Percentiles rank a stretch among this genome's conserved stretches.
Evolutionary conservation across 495 filamentous ascomycete genomes (phyloP).

Genomic region (Rhypophila decipiens): DNA sequence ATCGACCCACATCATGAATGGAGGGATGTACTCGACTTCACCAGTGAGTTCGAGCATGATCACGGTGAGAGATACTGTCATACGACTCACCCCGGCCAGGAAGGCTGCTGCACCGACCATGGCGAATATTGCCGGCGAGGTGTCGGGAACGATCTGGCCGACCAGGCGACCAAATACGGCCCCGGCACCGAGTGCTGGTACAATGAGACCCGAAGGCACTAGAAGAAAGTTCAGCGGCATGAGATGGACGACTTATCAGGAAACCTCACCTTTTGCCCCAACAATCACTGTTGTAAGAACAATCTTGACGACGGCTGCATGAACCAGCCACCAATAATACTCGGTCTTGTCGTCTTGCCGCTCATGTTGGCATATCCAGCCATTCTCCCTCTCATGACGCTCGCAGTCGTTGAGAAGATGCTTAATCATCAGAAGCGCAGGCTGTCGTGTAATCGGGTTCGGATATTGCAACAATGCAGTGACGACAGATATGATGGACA

Average conservation of each 20-base stretch:
- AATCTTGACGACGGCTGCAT: conserved; percentile 48
- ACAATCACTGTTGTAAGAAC: conserved; percentile 50
- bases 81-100: conserved; percentile 50
- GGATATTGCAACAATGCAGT: conserved; percentile 51
- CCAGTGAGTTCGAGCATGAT: conserved; percentile 54
- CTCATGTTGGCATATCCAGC: conserved; percentile 48
- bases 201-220: conserved; percentile 54
- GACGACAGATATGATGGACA: conserved; percentile 45
- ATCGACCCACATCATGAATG: conserved; percentile 43
- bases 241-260: no score
- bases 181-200: conserved; percentile 51
- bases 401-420: conserved; percentile 49
- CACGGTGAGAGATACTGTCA: conserved; percentile 55
- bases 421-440: conserved; percentile 49
- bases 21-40: conserved; percentile 45
- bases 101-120: conserved; percentile 57
- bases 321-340: conserved; percentile 46
- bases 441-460: conserved; percentile 46
- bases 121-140: conserved; percentile 49
- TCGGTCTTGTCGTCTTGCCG: conserved; percentile 14
- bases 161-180: conserved; percentile 51
- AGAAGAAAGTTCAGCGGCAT: neutral
- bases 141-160: conserved; percentile 37
- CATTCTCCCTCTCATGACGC: conserved; percentile 7
- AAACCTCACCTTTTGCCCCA: conserved; percentile 35